Conservation (phyloP, 1,139 yeast species). For the Debaryomyces subglobosus region DNA sequence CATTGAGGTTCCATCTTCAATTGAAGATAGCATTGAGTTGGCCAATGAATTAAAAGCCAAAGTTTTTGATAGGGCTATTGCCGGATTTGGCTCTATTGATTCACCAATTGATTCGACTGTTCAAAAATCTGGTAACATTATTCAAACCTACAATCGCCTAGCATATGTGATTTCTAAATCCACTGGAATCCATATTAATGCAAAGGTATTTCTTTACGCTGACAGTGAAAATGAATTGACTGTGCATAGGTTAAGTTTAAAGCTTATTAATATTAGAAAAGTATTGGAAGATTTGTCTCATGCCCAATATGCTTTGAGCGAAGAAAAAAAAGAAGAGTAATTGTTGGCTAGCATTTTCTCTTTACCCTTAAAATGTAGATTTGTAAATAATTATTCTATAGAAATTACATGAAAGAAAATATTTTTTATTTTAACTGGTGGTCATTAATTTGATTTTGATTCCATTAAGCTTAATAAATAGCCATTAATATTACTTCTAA, state of each 20-base stretch:
- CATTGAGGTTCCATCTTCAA: conserved; percentile 38
- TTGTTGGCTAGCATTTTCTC: background rate
- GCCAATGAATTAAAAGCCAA: conserved; percentile 33
- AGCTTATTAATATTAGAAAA: conserved; percentile 44
- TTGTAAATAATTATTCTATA: conserved; percentile 7
- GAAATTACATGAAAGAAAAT: background rate
- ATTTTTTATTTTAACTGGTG: background rate
- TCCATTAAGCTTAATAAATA: conserved; percentile 15
- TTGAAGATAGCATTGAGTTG: conserved; percentile 25
- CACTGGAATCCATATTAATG: conserved; percentile 43
- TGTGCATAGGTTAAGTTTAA: conserved; percentile 38
- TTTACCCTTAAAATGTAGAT: background rate
- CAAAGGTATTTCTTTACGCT: conserved; percentile 41
- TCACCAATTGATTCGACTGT: conserved; percentile 31
- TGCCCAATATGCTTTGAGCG: conserved; percentile 19
- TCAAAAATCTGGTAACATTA: conserved; percentile 30
- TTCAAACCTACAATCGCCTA: conserved; percentile 37
- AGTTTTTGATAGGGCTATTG: conserved; percentile 37
- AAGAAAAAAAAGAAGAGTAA: conserved; percentile 20
- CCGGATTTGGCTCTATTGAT: conserved; percentile 27
- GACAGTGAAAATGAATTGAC: conserved; percentile 35
- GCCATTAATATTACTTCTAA: conserved; percentile 52
- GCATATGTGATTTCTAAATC: conserved; percentile 38
- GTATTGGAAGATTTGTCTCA: conserved; percentile 48
- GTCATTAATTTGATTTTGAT: conserved; percentile 6